phyloP scores from a whole-genome alignment of 2,329 filamentous ascomycete genomes.

The Aspergillus fumigatiaffinis region DNA sequence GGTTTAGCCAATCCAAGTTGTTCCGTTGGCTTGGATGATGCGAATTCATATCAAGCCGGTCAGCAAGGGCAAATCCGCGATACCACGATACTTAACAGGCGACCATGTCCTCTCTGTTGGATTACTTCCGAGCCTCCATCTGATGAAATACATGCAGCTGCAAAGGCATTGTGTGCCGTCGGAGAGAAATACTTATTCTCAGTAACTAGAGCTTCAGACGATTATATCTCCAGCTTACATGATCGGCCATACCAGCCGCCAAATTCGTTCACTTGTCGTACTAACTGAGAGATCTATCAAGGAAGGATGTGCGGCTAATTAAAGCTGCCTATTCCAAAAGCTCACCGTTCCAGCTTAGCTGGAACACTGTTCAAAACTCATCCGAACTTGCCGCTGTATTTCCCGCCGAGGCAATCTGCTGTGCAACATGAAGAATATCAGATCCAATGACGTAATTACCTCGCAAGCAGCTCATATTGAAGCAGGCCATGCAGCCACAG shows the following conservation, averaged over 20 bases:
- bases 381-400: not conserved
- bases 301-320: not conserved
- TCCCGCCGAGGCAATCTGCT: not conserved
- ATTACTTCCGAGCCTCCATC: not conserved
- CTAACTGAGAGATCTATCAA: not conserved
- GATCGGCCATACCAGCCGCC: not conserved
- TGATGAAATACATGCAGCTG: not conserved
- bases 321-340: not conserved
- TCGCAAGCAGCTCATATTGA: not conserved
- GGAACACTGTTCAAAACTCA: not conserved
- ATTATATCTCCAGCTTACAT: not conserved
- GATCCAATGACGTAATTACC: not conserved
- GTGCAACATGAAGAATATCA: not conserved
- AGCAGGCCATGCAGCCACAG: not conserved
- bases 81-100: not conserved
- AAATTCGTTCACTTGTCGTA: not conserved
- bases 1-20: not conserved
- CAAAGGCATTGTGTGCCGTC: not conserved
- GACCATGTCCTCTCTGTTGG: not conserved
- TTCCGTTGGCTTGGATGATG: not conserved
- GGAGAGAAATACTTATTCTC: not conserved
- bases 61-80: not conserved
- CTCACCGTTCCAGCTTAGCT: not conserved
- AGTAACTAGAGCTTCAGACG: not conserved
- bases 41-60: not conserved